These are phyloP conservation scores for Aspergillus persii DNA, from an alignment of 2,329 filamentous ascomycete genomes.

Conservation along the genomic window DNA sequence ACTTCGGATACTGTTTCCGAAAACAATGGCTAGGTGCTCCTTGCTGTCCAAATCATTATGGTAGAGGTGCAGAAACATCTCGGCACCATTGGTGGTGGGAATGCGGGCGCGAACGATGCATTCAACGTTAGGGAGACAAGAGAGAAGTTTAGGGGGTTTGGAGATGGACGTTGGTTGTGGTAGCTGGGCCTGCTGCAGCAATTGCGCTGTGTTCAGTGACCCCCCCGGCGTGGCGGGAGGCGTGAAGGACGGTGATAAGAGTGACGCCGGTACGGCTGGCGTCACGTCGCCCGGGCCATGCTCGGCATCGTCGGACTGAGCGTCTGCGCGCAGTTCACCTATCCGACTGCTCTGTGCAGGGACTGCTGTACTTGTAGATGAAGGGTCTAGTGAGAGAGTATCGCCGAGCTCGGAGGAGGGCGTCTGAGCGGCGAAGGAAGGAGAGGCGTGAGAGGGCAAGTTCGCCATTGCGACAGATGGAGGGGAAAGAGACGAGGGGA, in stretches of 20 bases:
- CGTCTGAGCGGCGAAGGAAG: slow-evolving; percentile 45
- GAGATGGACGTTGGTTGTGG: slow-evolving; percentile 31
- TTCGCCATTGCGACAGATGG: slow-evolving; percentile 47
- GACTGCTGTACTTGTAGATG: slow-evolving; percentile 1
- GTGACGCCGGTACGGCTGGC: slow-evolving; percentile 50
- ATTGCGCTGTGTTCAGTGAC: slow-evolving; percentile 31
- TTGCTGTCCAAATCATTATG: slow-evolving; percentile 90
- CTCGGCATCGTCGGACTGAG: slow-evolving; percentile 19
- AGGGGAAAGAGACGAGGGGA: slow-evolving; percentile 1
- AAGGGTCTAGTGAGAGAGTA: slow-evolving; percentile 22
- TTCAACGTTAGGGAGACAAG: slow-evolving; percentile 77
- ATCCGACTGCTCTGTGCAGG: slow-evolving; percentile 8
- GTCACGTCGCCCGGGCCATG: slow-evolving; percentile 35
- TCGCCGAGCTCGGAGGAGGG: slow-evolving; percentile 22
- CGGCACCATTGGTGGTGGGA: slow-evolving; percentile 82
- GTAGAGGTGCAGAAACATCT: slow-evolving; percentile 97
- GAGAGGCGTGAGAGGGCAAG: slow-evolving; percentile 55
- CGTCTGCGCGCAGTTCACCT: slow-evolving; percentile 19
- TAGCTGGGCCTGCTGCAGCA: slow-evolving; percentile 24
- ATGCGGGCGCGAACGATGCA: slow-evolving; percentile 94
- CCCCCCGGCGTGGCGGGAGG: slow-evolving; percentile 46
- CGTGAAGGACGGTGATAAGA: slow-evolving; percentile 54
- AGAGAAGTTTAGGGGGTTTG: slow-evolving; percentile 69
- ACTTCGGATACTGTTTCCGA: slow-evolving; percentile 79
- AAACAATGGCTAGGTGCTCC: slow-evolving; percentile 95